Evolutionary conservation across 208 protist species (phyloP), one percentile per base, ranked within the genome.

Genomic region (Wallacemonas sp.): DNA sequence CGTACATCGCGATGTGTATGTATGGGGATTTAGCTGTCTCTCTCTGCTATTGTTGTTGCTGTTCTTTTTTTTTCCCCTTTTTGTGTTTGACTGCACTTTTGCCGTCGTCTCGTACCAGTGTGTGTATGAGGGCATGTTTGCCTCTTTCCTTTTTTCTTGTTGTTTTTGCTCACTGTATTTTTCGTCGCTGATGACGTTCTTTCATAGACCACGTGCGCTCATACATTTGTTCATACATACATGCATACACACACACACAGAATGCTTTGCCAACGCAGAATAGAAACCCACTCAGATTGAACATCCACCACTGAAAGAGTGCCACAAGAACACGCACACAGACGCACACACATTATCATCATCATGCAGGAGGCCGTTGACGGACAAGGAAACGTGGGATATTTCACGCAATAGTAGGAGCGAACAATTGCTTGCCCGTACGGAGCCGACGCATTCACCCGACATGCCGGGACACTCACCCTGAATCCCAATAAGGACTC

Each of bases 121-220:
- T n/a, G n/a, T n/a, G n/a, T n/a, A n/a, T n/a, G n/a, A n/a, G n/a
- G n/a, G n/a, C n/a, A n/a, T n/a, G n/a, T 55, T 14, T 78, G 18
- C 49, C 25, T 33, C 41, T 39, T 41, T 74, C 50, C 20, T 49
- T 16, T 42, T 38, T 67, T 2, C 32, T 61, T 71, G 28, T 66
- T 10, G 39, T 3, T 44, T 20, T 61, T 67, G 54, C 54, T 66
- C 20, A 20, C 20, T 69, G 38, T 59, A 18, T 42, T 69, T 8
- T 38, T 69, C 3, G 36, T 45, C 57, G 20, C 46, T 14, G 32
- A 31, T 39, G 12, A 10, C 31, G 14, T 23, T 44, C 14, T 14
- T 41, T 41, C 36, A 41, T 41, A 41, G 36, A 41, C 7, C 14
- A 16, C 36, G 14, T 41, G 14, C 36, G 14, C 36, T 14, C 36